Evolutionary conservation across 2,329 filamentous ascomycete species (phyloP), one percentile per base, ranked within the genome.

Genomic region (Fusarium sp.): DNA sequence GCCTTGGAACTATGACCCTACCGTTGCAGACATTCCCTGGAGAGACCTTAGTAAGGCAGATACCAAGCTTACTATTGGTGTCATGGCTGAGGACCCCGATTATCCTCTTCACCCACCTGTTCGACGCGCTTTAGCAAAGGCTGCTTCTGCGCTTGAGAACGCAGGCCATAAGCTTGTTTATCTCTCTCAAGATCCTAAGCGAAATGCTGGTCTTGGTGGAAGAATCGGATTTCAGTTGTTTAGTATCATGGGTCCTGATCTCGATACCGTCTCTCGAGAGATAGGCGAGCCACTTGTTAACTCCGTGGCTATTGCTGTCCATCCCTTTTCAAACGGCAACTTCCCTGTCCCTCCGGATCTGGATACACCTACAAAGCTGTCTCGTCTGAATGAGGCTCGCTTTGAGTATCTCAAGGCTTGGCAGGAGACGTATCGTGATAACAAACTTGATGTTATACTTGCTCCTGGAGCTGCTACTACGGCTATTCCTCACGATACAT

Each of bases 31-130:
- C 15, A 78, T 84, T 0, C 85, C 86, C 0, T 90, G 88, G 88
- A 80, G 83, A 28, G 64, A 59, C 2, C 65, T 82, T 2, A 75
- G 71, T 1, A n/a, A 31, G 26, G 55, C 45, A 6, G 36, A 64
- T 8, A 75, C 78, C 0, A 68, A 48, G 57, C 62, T 28, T 69
- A 82, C 81, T 0, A 85, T 90, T 42, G 88, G 88, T 1, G 70
- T 89, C 3, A 74, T 88, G 16, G 64, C 82, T 5, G 85, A 86
- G 48, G 85, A 88, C 69, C 79, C 82, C 0, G 77, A 84, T 4
- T 85, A 85, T 35, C 86, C 86, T 1, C 78, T 89, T 0, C 86
- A 88, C 30, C 87, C 88, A 0, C 85, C 87, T 0, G 82, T 89
- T 4, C 82, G 80, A 4, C 81, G 86, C 5, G 81, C 85, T 3